A percentile compares a stretch with the other conserved stretches of the same genome.
phyloP scores from a whole-genome alignment of 2,329 filamentous ascomycete genomes.

The Sclerotinia glacialis region DNA sequence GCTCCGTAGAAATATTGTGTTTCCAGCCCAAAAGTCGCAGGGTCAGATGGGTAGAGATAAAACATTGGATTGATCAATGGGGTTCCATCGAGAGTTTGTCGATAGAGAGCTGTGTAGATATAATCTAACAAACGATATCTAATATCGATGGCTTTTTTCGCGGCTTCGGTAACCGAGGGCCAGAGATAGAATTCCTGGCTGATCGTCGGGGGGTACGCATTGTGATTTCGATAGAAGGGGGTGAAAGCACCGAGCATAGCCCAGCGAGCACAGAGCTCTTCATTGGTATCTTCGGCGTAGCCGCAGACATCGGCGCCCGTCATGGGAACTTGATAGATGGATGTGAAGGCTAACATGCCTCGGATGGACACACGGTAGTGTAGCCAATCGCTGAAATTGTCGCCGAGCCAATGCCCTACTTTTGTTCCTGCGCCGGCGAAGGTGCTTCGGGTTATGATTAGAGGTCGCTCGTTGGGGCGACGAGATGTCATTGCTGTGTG shows the following conservation, averaged over 20 bases:
- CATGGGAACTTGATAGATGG: conserved; percentile 67
- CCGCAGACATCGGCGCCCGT: conserved; percentile 75
- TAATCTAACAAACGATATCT: conserved; percentile 79
- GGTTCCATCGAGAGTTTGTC: conserved; percentile 57
- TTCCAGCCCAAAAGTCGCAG: conserved; percentile 47
- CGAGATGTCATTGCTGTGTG: conserved; percentile 64
- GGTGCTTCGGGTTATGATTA: conserved; percentile 73
- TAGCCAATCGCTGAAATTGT: conserved; percentile 57
- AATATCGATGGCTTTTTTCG: conserved; percentile 65
- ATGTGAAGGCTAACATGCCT: conserved; percentile 58
- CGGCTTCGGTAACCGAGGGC: conserved; percentile 60
- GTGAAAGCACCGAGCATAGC: conserved; percentile 68
- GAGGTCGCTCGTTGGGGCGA: conserved; percentile 60
- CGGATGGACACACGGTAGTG: conserved; percentile 59
- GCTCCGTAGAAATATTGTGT: conserved; percentile 52
- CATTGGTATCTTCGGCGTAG: conserved; percentile 64
- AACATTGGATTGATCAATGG: conserved; percentile 69
- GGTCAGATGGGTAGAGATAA: conserved; percentile 62
- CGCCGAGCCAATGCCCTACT: conserved; percentile 60
- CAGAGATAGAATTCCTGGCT: conserved; percentile 73
- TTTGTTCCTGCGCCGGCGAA: conserved; percentile 69
- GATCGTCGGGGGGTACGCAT: conserved; percentile 48
- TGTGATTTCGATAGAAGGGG: conserved; percentile 76
- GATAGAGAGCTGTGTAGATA: conserved; percentile 68
- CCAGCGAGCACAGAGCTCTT: conserved; percentile 73